Base-by-base conservation (phyloP, 176 grass and related monocot genomes). In the Avena insularis region DNA sequence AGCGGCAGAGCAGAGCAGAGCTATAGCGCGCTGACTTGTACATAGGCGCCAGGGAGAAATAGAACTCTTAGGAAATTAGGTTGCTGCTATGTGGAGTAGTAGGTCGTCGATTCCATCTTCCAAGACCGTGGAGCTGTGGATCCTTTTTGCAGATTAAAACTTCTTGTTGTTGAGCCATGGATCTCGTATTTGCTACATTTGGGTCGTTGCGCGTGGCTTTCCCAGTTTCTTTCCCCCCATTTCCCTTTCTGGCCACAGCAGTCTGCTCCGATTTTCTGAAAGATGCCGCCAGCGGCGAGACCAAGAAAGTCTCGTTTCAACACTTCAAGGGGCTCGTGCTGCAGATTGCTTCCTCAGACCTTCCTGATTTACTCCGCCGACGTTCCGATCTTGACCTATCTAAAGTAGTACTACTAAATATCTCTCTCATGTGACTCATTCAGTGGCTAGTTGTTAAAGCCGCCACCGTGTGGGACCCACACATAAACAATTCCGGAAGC, bases 91-190 rank as follows among this genome's bases (percentile, higher is more conserved):
- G 53, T 25, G 33, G 33, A 43, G 40, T 43, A 6, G 40, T 73
- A 83, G 72, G 31, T 9, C 35, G 31, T 9, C 35, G 86, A 88
- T 88, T 82, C 86, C 90, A 62, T 71, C 90, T 88, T 88, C 90
- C 78, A 49, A 82, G 31, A 9, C 47, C 8, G 83, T 65, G 90
- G 79, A 88, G 86, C 8, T 86, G 90, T 49, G 90, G 88, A 87
- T 86, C 71, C 27, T 85, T 91, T 81, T 81, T 64, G 85, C 71
- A 71, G 47, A 78, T 72, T 10, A 1, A 36, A 80, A 56, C 54
- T 65, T 70, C 77, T 68, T 81, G 27, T 65, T 70, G 82, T 68
- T 81, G 27, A 77, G 50, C 75, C 33, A 77, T 77, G 46, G 23
- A 71, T 79, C 61, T 53, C 19, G 23, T 75, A 38, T 51, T 49